Conservation (phyloP, 148 eudicot genomes). For the Polygonum aviculare region DNA sequence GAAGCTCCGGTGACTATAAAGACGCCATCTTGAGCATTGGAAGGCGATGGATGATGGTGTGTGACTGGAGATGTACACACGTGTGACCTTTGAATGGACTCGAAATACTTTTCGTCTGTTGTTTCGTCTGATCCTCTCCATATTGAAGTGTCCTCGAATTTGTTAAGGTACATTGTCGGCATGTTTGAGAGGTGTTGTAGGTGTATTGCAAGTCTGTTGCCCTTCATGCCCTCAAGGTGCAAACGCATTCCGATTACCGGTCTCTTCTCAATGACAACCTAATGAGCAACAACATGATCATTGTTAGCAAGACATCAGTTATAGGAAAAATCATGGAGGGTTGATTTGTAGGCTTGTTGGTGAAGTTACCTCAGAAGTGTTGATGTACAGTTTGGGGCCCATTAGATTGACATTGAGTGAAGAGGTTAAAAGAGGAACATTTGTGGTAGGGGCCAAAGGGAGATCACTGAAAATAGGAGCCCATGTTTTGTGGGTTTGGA, state of each 20-base stretch:
- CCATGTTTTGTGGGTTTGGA: conserved; percentile 70
- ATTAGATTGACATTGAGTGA: conserved; percentile 54
- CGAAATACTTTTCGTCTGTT: conserved; percentile 35
- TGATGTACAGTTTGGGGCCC: conserved; percentile 69
- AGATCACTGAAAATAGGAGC: conserved; percentile 80
- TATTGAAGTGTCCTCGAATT: conserved; percentile 16
- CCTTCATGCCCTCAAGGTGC: conserved; percentile 72
- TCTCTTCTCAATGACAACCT: conserved; percentile 51
- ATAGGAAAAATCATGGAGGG: not conserved
- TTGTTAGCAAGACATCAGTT: not conserved
- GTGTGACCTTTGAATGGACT: conserved; percentile 63
- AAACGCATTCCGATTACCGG: conserved; percentile 77
- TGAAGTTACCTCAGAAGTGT: conserved; percentile 53
- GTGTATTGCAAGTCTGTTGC: conserved; percentile 72
- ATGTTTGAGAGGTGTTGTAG: conserved; percentile 53
- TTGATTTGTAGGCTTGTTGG: too few species aligned
- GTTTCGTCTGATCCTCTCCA: conserved; percentile 70
- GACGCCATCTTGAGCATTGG: conserved; percentile 15
- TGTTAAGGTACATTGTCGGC: conserved; percentile 49
- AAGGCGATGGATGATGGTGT: conserved; percentile 39
- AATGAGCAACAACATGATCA: conserved; percentile 4
- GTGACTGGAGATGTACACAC: conserved; percentile 60
- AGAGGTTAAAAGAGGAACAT: conserved; percentile 32
- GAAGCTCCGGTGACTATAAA: conserved; percentile 85
- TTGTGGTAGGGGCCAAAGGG: conserved; percentile 54